A percentile compares a stretch with the other conserved stretches of the same genome.
Conservation (phyloP, 805 yeast species). For the Monosporozyma unispora region DNA sequence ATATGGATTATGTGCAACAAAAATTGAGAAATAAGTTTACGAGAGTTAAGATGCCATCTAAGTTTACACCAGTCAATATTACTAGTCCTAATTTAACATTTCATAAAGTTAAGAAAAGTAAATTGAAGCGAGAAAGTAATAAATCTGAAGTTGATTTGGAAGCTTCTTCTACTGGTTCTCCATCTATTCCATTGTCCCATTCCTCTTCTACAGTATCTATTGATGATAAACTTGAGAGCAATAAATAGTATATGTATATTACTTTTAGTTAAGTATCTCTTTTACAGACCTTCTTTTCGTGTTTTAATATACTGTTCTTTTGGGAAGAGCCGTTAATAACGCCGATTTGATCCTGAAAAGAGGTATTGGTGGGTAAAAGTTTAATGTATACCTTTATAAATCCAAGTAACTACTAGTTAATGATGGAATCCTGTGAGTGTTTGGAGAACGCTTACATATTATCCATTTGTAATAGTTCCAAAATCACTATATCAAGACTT, state of each 20-base stretch:
- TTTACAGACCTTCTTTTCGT: too few relatives aligned
- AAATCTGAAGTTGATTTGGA: not conserved
- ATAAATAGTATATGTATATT: not conserved
- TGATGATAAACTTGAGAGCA: constrained; percentile 8
- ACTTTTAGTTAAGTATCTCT: too few relatives aligned
- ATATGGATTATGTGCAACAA: constrained; percentile 78
- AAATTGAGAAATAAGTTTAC: constrained; percentile 72
- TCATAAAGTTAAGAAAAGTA: constrained; percentile 9
- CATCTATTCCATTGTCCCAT: constrained; percentile 8
- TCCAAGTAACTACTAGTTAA: too few relatives aligned
- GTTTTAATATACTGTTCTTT: too few relatives aligned
- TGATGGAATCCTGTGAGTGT: too few relatives aligned
- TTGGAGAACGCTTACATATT: too few relatives aligned
- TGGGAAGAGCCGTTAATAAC: too few relatives aligned
- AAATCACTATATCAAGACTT: too few relatives aligned
- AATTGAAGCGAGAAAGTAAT: constrained; percentile 1
- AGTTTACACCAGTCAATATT: constrained; percentile 80
- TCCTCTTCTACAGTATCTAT: constrained; percentile 14
- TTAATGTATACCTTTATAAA: too few relatives aligned
- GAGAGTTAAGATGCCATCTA: constrained; percentile 85
- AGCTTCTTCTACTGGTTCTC: not conserved
- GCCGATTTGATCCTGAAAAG: too few relatives aligned
- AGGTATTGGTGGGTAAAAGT: too few relatives aligned
- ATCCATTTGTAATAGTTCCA: too few relatives aligned
- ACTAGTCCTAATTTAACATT: constrained; percentile 48